phyloP scores from a whole-genome alignment of 176 grass and related monocot genomes.

The Rhynchospora tenuis region DNA sequence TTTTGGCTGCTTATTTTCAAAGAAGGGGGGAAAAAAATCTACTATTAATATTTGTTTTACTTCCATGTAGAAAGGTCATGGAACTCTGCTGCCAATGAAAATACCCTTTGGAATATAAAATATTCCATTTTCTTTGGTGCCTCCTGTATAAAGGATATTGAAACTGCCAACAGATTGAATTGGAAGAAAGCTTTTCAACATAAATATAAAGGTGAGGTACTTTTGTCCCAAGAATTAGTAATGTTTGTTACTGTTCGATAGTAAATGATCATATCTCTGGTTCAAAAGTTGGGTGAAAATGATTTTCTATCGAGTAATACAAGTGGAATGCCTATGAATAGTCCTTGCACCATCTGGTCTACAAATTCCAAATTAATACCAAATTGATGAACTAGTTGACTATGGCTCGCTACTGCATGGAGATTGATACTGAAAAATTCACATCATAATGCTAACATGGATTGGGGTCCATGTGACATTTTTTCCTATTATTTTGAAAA shows the following conservation, averaged over 20 bases:
- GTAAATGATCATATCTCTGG: neutral
- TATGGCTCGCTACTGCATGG: neutral
- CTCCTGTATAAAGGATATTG: neutral
- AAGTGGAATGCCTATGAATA: neutral
- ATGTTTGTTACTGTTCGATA: neutral
- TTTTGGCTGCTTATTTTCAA: too few relatives aligned
- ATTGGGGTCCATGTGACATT: neutral
- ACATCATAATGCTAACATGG: neutral
- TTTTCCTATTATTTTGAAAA: neutral
- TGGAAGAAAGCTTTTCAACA: slow-evolving; percentile 50
- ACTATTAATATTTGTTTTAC: neutral
- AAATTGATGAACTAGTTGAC: neutral
- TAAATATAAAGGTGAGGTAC: slow-evolving; percentile 41
- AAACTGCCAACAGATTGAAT: slow-evolving; percentile 17
- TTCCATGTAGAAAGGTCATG: slow-evolving; percentile 54
- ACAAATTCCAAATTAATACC: neutral
- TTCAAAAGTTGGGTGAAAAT: neutral
- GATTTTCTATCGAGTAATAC: neutral
- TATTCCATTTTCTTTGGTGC: slow-evolving; percentile 53
- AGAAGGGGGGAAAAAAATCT: too few relatives aligned
- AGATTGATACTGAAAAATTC: neutral
- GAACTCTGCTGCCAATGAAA: slow-evolving; percentile 77
- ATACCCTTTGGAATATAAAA: slow-evolving; percentile 53
- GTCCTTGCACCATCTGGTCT: too few relatives aligned
- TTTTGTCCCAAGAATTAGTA: neutral